Evolutionary conservation across 2,329 filamentous ascomycete species (phyloP), one percentile per base, ranked within the genome.

Genomic region (Beauveria pseudobassiana): DNA sequence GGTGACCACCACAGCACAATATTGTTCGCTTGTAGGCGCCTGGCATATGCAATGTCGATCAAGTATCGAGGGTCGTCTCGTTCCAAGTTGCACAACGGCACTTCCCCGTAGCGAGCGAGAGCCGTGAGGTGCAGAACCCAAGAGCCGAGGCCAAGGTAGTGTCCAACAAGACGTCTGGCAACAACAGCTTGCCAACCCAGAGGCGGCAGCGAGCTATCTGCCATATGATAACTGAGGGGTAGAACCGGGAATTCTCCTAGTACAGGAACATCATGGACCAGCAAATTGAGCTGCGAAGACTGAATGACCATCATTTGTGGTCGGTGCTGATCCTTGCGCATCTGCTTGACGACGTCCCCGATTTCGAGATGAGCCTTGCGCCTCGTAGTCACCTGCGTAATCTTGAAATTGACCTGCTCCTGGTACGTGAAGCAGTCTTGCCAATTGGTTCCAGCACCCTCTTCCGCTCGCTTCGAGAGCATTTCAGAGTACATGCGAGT

Each of bases 1-100:
- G 85, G 82, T 20, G 93, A 98, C 95, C 95, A 99, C 95, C 95
- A 99, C 7, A 99, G 79, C 6, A 99, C 90, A 1, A 99, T 91
- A 62, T 93, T 92, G 70, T 93, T 96, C 66, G 90, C 88, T 70
- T 96, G 91, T 57, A 99, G 78, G 20, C 93, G 85, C 62, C 96
- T 83, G 0, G 95, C 95, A 72, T 98, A 99, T 0, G 93, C 90
- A 61, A 99, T 86, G 71, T 99, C 95, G 67, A 99, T 99, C 60
- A 99, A 78, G 77, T 95, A 98, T 3, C 91, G 86, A 30, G 95
- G 93, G 69, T 99, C 95, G 67, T 98, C 95, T 49, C 88, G 87
- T 73, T 98, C 95, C 38, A 99, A 78, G 69, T 99, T 99, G 75
- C 95, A 98, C 8, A 99, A 80, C 1, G 95, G 95, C 5, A 99